Percentiles rank a stretch among this genome's conserved stretches.
phyloP scores from a whole-genome alignment of 225 moss, liverwort and hornwort genomes.

The Climacium dendroides region DNA sequence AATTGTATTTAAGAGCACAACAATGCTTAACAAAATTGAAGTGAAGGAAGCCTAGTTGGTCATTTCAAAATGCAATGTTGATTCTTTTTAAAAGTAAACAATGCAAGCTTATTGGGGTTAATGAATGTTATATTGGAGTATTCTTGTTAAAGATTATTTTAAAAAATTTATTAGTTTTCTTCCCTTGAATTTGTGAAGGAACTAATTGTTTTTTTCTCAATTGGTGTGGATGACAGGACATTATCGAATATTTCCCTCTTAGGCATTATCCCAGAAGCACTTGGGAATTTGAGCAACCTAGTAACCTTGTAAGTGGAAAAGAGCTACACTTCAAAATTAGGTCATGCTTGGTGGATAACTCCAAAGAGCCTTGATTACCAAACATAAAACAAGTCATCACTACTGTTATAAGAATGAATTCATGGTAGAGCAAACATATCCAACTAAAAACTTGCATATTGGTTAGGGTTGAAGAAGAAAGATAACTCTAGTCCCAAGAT shows the following conservation, averaged over 20 bases:
- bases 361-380: not conserved
- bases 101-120: no score
- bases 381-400: not conserved
- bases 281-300: slow-evolving; percentile 17
- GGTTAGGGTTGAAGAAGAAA: not conserved
- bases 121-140: not conserved
- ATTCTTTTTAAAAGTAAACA: no score
- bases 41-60: not conserved
- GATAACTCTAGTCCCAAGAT: not conserved
- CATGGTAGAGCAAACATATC: not conserved
- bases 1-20: not conserved
- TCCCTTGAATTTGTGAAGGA: not conserved
- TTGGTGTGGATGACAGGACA: not conserved
- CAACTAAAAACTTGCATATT: no score
- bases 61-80: not conserved
- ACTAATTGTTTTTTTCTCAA: not conserved
- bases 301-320: slow-evolving; percentile 2
- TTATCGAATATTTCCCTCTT: not conserved
- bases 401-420: not conserved
- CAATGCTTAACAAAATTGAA: not conserved
- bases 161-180: no score
- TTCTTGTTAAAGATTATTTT: no score
- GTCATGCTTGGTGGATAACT: not conserved
- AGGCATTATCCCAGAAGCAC: not conserved
- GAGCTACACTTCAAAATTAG: not conserved